Base-by-base conservation (phyloP, 345 rosid species). In the Erysimum cheiranthoides region DNA sequence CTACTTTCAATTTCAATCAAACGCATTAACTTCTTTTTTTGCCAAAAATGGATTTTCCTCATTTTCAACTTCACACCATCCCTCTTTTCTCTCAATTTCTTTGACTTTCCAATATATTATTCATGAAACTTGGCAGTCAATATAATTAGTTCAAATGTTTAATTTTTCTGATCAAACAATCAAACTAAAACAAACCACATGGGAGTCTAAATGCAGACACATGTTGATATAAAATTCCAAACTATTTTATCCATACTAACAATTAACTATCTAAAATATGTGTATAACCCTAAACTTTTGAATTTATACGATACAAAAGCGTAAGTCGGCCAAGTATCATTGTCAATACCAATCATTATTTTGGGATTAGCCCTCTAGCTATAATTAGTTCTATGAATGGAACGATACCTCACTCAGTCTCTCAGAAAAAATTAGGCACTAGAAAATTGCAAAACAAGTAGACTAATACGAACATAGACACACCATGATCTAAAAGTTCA, bases 1-100 rank as follows among this genome's bases (percentile, higher is more conserved):
- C 73, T 34, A 59, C 68, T 59, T 58, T 60, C 61, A 35, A 57
- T 60, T 59, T 75, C 73, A 60, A 67, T 75, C 73, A 60, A 68
- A 68, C 39, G 43, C 68, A 66, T 74, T 58, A 27, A 66, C 27
- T 27, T 68, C 4, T 28, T 11, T 0, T 50, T 60, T 32, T 1
- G 25, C 45, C 8, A 3, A 49, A 17, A 25, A 2, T 21, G 31
- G 4, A 16, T 30, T 75, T 40, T 34, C 54, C 78, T 66, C 72
- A 56, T 57, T 74, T 64, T 57, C 43, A 35, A 57, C 52, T 58
- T 45, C 47, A 36, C 51, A 66, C 73, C 61, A 74, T 66, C 51
- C 21, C 73, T 66, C 58, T 60, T 60, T 65, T 49, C 46, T 59
- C 50, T 38, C 17, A 58, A 8, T 39, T 17, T 46, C 14, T 46